Percentiles rank a stretch among this genome's conserved stretches.
These are phyloP conservation scores for Pichia inconspicua DNA, from an alignment of 1,139 yeast species.

Conservation along the genomic window DNA sequence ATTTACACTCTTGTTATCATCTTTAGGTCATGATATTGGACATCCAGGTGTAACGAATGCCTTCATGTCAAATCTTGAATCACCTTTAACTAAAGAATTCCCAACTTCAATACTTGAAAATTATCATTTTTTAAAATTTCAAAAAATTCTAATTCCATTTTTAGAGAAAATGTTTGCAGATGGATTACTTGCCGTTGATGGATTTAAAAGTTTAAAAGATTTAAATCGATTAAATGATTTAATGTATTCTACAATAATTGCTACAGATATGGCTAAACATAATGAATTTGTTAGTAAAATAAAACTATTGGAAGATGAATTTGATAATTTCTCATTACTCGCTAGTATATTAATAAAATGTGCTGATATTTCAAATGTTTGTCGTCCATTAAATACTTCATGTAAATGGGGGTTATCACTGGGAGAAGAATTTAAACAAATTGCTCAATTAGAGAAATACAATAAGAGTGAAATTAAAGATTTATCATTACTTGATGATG, in stretches of 20 bases:
- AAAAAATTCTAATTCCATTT: slow-evolving; percentile 34
- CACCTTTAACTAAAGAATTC: slow-evolving; percentile 60
- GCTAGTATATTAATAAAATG: slow-evolving; percentile 73
- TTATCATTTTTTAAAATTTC: slow-evolving; percentile 72
- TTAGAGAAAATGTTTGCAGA: background rate
- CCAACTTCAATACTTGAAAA: slow-evolving; percentile 73
- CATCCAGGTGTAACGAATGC: slow-evolving; percentile 93
- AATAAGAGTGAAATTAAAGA: slow-evolving; percentile 21
- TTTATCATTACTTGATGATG: slow-evolving; percentile 3
- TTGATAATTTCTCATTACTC: slow-evolving; percentile 32
- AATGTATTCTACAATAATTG: slow-evolving; percentile 33
- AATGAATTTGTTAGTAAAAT: slow-evolving; percentile 57
- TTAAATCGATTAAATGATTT: background rate
- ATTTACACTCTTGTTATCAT: slow-evolving; percentile 59
- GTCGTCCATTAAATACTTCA: slow-evolving; percentile 68
- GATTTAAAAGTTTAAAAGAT: background rate
- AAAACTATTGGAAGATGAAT: slow-evolving; percentile 19
- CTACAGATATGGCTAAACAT: slow-evolving; percentile 95
- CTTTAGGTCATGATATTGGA: slow-evolving; percentile 91
- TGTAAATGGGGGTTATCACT: slow-evolving; percentile 82
- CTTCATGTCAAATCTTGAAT: slow-evolving; percentile 51
- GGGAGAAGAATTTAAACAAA: slow-evolving; percentile 69
- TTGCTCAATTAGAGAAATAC: slow-evolving; percentile 45
- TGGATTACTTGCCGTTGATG: background rate
- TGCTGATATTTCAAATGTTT: slow-evolving; percentile 90